These are phyloP conservation scores for Brassica napus DNA, from an alignment of 345 rosid genomes.

Conservation along the genomic window DNA sequence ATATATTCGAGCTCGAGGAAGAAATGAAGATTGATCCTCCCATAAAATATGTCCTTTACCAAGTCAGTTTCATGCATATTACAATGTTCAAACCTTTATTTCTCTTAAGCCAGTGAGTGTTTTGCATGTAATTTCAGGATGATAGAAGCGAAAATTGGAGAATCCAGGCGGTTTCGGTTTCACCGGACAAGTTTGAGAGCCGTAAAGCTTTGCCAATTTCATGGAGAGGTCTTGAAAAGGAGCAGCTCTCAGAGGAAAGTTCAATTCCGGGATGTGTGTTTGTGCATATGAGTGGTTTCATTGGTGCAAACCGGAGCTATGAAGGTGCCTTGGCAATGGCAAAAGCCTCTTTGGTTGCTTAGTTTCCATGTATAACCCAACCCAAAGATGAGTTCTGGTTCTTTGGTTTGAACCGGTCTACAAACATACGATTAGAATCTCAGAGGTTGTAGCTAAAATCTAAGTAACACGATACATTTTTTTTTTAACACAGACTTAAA, in stretches of 20 bases:
- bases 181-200: constrained; percentile 77
- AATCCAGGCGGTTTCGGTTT: constrained; percentile 72
- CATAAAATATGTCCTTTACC: constrained; percentile 79
- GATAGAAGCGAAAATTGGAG: constrained; percentile 82
- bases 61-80: constrained; percentile 46
- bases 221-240: constrained; percentile 79
- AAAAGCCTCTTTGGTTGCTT: constrained; percentile 40
- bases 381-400: neutral
- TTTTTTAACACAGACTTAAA: too few relatives aligned
- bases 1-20: constrained; percentile 81
- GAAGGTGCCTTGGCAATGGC: constrained; percentile 85
- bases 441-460: neutral
- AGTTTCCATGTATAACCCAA: neutral
- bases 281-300: constrained; percentile 86
- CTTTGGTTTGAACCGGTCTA: constrained; percentile 1
- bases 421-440: neutral
- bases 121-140: constrained; percentile 52
- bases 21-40: constrained; percentile 68
- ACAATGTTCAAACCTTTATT: neutral
- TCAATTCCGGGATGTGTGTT: constrained; percentile 70
- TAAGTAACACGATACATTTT: neutral
- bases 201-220: constrained; percentile 73
- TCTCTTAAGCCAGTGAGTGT: constrained; percentile 1
- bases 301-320: constrained; percentile 65
- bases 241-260: constrained; percentile 58